Conservation (phyloP, 148 eudicot genomes). For the Amaranthus palmeri region DNA sequence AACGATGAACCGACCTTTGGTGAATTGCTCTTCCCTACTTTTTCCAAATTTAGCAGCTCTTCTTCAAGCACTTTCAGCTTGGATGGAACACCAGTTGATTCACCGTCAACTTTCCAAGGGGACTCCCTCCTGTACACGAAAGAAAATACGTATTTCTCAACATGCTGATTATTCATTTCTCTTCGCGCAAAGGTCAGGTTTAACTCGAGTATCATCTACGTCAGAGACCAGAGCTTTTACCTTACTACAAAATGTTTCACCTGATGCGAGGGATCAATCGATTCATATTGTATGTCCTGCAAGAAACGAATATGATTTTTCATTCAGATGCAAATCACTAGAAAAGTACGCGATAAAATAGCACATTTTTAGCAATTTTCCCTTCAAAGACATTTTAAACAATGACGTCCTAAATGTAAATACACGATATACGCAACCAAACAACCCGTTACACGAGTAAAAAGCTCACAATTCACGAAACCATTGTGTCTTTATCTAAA, state of each 20-base stretch:
- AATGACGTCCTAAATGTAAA: neutral
- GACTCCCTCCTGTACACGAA: slow-evolving; percentile 73
- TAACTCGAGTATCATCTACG: neutral
- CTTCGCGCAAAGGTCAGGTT: neutral
- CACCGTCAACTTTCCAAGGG: slow-evolving; percentile 93
- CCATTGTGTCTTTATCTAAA: neutral
- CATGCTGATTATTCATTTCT: neutral
- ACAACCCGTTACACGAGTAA: too few relatives aligned
- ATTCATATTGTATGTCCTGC: slow-evolving; percentile 80
- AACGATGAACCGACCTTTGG: slow-evolving; percentile 62
- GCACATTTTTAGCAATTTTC: neutral
- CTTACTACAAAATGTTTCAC: slow-evolving; percentile 72
- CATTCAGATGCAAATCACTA: slow-evolving; percentile 1
- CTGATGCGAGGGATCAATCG: slow-evolving; percentile 50
- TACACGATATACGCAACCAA: too few relatives aligned
- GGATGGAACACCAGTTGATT: slow-evolving; percentile 69
- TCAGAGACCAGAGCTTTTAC: slow-evolving; percentile 30
- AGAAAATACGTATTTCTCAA: neutral
- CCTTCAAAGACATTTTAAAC: too few relatives aligned
- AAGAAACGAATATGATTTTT: slow-evolving; percentile 8
- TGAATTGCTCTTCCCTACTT: slow-evolving; percentile 45
- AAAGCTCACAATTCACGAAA: too few relatives aligned
- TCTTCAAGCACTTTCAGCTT: slow-evolving; percentile 86
- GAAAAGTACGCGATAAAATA: neutral
- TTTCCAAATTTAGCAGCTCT: slow-evolving; percentile 77